Conservation (phyloP, 2,329 filamentous ascomycete species). For the Pseudogymnoascus verrucosus region DNA sequence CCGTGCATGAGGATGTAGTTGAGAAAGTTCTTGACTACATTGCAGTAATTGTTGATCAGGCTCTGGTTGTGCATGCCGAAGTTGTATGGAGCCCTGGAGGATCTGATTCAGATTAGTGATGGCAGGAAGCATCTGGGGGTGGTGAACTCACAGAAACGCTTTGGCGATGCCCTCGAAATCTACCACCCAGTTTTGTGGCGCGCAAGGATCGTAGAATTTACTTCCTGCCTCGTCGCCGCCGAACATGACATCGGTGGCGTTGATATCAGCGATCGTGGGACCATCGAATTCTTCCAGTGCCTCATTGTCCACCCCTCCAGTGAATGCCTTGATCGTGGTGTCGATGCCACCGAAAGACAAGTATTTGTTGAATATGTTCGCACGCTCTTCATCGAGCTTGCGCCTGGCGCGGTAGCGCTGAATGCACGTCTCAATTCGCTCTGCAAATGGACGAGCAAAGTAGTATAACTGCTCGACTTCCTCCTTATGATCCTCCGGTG, state of each 20-base stretch:
- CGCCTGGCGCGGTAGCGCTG: slow-evolving; percentile 72
- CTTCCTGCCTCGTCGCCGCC: slow-evolving; percentile 30
- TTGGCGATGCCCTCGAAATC: slow-evolving; percentile 73
- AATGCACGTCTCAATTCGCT: slow-evolving; percentile 80
- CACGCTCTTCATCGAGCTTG: slow-evolving; percentile 57
- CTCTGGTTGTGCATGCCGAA: slow-evolving; percentile 46
- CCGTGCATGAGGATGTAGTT: slow-evolving; percentile 79
- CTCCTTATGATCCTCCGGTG: slow-evolving; percentile 56
- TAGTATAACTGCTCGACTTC: slow-evolving; percentile 61
- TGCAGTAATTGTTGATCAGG: slow-evolving; percentile 51
- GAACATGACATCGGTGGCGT: slow-evolving; percentile 53
- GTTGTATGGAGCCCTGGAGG: slow-evolving; percentile 47
- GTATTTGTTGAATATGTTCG: slow-evolving; percentile 67
- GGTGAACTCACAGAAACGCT: slow-evolving; percentile 61
- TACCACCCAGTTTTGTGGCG: slow-evolving; percentile 57
- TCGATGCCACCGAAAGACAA: slow-evolving; percentile 78
- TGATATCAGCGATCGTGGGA: slow-evolving; percentile 55
- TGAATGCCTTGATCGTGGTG: slow-evolving; percentile 52
- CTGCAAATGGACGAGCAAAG: slow-evolving; percentile 42
- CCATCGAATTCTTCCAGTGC: slow-evolving; percentile 55
- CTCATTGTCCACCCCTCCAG: slow-evolving; percentile 47
- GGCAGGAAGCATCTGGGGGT: background rate
- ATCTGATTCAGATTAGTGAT: slow-evolving; percentile 32
- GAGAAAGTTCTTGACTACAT: slow-evolving; percentile 75
- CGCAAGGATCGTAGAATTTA: slow-evolving; percentile 43